Evolutionary conservation across 768 basidiomycete genomes (phyloP), one percentile per base, ranked within the genome.

Genomic region (Phylloporus sp.): DNA sequence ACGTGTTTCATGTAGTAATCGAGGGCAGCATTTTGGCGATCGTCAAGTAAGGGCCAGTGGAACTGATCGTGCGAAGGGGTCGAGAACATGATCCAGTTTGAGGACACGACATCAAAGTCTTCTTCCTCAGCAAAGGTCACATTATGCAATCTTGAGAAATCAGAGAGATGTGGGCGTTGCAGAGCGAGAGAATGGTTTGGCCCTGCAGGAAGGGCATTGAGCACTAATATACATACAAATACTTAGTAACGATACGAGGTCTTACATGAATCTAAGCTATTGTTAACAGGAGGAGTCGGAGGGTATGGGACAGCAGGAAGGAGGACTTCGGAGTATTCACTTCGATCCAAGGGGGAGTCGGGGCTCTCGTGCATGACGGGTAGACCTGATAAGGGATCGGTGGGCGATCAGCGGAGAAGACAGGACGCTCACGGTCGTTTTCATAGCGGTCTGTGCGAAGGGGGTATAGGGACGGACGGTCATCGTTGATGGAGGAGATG

Each of bases 191-290:
- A 41, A 63, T 60, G 56, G 60, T 58, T 61, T 54, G 53, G 59
- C 79, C 78, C 79, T 80, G 76, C 67, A 76, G 73, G 67, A 70
- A 76, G 75, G 76, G 70, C 72, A 74, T 83, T 84, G 80, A 85
- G 81, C 73, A 79, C 74, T 78, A 70, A 67, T 63, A 77, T 82
- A 83, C 80, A 80, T 79, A 73, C 70, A 81, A 77, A 75, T 72
- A 78, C 76, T 82, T 74, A 82, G 77, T 81, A 82, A 62, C 74
- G 78, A 78, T 84, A 85, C 83, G 79, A 72, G 62, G 70, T 80
- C 85, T 86, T 86, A 86, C 85, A 83, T 79, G 79, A 61, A 70
- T 78, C 80, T 82, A 83, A 72, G 73, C 75, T 81, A 84, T 67
- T 72, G 68, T 71, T 63, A 72, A 65, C 62, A 70, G 68, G 61